Evolutionary conservation across 257 asterid species (phyloP), one percentile per base, ranked within the genome.

Genomic region (Nicotiana noctiflora): DNA sequence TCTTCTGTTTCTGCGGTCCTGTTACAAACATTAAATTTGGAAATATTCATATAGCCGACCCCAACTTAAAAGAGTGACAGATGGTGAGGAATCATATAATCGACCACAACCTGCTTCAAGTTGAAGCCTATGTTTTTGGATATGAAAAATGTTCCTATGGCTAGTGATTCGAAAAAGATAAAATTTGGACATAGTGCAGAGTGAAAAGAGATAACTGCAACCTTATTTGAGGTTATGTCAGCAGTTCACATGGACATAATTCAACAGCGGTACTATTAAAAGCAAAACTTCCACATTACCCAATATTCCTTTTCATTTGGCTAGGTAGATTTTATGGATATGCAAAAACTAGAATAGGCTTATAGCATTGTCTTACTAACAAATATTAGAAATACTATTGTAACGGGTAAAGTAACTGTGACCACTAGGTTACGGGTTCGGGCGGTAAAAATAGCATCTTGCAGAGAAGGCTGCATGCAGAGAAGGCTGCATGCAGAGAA

Each of bases 1-100:
- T 82, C 86, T 90, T 82, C 90, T 76, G 79, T 72, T 90, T 86
- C 96, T 88, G 37, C 97, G 95, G 63, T 94, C 97, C 97, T 94
- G 89, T 77, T 40, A 79, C 59, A 31, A 56, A 31, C 40, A 40
- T 67, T 59, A 79, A 80, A 57, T 14, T 32, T 60, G 9, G 6
- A 27, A 62, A 1, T 27, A 27, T 12, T 62, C 40, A 27, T 62
- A 29, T 13, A 27, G 40, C 7, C 19, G 19, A 25, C 19, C 9
- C 68, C 11, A 0, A 25, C 34, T 40, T 19, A 3, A 70, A 44
- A 7, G 57, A 25, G 34, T 6, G 34, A 44, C 76, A 40, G 53
- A 5, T 17, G 2, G 6, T 2, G 8, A 10, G 31, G 21, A 40
- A 40, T 70, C 34, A 21, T 70, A 44, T 21, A 7, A 1, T 11